A percentile compares a stretch with the other conserved stretches of the same genome.
phyloP scores from a whole-genome alignment of 1,284 basidiomycete species.

The Amylostereum chailletii region DNA sequence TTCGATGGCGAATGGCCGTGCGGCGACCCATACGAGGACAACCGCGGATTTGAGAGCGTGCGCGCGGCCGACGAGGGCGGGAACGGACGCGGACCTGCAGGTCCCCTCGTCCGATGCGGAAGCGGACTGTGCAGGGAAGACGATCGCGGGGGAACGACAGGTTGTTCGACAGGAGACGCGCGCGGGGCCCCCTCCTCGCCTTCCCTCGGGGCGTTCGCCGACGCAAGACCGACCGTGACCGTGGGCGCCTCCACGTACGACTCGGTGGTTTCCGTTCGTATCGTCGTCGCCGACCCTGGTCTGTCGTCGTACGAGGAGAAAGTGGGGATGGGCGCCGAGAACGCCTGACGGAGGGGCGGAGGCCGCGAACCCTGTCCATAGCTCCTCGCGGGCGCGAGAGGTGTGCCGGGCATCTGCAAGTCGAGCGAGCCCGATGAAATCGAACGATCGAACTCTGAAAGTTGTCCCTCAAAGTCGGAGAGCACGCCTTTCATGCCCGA shows the following conservation, averaged over 20 bases:
- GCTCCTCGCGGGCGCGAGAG: slow-evolving; percentile 31
- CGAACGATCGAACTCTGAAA: slow-evolving; percentile 50
- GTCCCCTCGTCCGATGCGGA: slow-evolving; percentile 29
- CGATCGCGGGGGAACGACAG: slow-evolving; percentile 47
- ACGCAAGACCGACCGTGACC: slow-evolving; percentile 7
- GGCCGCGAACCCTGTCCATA: slow-evolving; percentile 18
- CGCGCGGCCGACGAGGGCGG: slow-evolving; percentile 1
- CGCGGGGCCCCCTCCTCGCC: not conserved
- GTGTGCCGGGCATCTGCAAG: slow-evolving; percentile 54
- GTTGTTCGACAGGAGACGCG: slow-evolving; percentile 13
- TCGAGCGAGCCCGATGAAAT: slow-evolving; percentile 42
- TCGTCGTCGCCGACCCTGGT: too few species aligned
- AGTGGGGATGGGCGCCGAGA: slow-evolving; percentile 9
- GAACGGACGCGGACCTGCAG: slow-evolving; percentile 11
- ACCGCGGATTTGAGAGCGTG: not conserved
- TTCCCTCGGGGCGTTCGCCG: slow-evolving; percentile 3
- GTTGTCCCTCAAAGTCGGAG: slow-evolving; percentile 60
- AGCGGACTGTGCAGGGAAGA: slow-evolving; percentile 44
- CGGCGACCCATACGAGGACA: too few species aligned
- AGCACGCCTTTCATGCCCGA: slow-evolving; percentile 47
- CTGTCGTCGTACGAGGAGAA: too few species aligned
- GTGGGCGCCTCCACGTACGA: too few species aligned
- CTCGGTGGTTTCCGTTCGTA: too few species aligned
- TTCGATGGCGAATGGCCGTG: slow-evolving; percentile 28
- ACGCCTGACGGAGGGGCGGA: slow-evolving; percentile 8